Base-by-base conservation (phyloP, 2,329 filamentous ascomycete genomes). In the Calonectria leucothoes region DNA sequence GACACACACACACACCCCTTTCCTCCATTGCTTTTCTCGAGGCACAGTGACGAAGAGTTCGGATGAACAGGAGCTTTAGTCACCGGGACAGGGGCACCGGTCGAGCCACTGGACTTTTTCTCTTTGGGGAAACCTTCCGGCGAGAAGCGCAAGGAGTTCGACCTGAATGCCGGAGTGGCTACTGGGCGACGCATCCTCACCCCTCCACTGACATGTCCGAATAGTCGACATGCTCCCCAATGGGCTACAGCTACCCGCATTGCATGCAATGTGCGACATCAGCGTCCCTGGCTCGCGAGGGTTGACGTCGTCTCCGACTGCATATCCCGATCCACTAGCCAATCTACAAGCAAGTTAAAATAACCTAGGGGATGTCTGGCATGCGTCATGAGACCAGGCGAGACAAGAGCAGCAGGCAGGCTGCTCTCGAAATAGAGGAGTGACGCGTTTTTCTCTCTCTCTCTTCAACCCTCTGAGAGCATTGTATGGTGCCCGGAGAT, bases 51-150 rank as follows among this genome's bases (percentile, higher is more conserved):
- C 20, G 23, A 37, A 66, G 39, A 75, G 74, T 73, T 76, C 72
- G 65, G 72, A 79, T 71, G 76, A 79, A 77, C 72, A 79, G 72
- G 71, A 80, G 52, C 63, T 73, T 74, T 66, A 70, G 59, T 68
- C 59, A 29, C 65, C 72, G 61, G 66, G 66, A 69, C 72, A 77
- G 74, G 75, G 78, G 70, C 67, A 15, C 25, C 67, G 64, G 72
- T 49, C 69, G 69, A 72, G 66, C 64, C 66, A 69, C 64, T 25
- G 57, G 42, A 25, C 59, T 72, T 68, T 57, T 69, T 59, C 72
- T 64, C 51, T 48, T 71, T 65, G 42, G 73, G 48, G 72, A 42
- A 31, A 71, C 65, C 52, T 65, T 42, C 45, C 66, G 55, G 64
- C 20, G 49, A 23, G 55, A 39, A 23, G 17, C 48, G 20, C 23